A percentile compares a stretch with the other conserved stretches of the same genome.
These are phyloP conservation scores for Picea glauca DNA, from an alignment of 75 land plant species.

Conservation along the genomic window DNA sequence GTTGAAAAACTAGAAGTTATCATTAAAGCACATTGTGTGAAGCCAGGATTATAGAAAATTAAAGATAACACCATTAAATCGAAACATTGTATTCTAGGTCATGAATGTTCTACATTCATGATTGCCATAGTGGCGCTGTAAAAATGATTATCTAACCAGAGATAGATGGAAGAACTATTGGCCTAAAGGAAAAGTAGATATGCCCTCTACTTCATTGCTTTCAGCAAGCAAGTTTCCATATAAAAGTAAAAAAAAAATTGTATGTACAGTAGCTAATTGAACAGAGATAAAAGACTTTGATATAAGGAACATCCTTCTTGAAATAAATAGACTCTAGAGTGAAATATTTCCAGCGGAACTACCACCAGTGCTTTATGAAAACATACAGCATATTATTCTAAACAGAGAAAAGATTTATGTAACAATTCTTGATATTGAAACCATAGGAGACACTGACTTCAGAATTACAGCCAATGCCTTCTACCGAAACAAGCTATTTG, in stretches of 20 bases:
- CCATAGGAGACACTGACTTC: background rate
- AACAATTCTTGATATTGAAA: background rate
- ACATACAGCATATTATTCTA: background rate
- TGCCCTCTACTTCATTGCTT: background rate
- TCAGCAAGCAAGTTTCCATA: too few relatives aligned
- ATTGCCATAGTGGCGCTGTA: background rate
- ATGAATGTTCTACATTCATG: background rate
- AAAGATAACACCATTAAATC: too few relatives aligned
- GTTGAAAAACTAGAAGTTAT: too few relatives aligned
- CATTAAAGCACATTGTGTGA: too few relatives aligned
- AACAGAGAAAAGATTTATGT: background rate
- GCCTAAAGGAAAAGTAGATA: background rate
- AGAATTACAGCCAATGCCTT: background rate
- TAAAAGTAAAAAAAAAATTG: too few relatives aligned
- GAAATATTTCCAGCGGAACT: background rate
- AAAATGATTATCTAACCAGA: background rate
- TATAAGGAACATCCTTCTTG: background rate
- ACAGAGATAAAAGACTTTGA: too few relatives aligned
- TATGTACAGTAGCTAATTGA: too few relatives aligned
- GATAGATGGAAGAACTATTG: background rate
- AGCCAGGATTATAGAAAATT: too few relatives aligned
- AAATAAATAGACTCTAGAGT: background rate
- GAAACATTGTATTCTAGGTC: too few relatives aligned
- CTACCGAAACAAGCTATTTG: background rate
- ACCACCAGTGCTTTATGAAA: background rate